phyloP scores from a whole-genome alignment of 2,329 filamentous ascomycete genomes.

The Acarospora socialis region DNA sequence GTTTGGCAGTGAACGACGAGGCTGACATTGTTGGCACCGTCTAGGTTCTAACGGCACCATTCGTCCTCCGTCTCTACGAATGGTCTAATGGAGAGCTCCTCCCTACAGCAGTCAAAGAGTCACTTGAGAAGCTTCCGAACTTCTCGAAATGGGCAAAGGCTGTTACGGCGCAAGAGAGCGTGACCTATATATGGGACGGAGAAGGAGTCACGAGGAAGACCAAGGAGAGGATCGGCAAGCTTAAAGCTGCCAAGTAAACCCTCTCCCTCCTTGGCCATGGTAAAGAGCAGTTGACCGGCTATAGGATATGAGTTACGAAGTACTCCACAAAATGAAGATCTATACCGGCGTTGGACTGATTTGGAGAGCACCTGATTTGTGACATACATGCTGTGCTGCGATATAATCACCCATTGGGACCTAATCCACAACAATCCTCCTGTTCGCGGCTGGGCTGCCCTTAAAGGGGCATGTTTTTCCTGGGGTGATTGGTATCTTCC shows the following conservation, averaged over 20 bases:
- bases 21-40: conserved; percentile 13
- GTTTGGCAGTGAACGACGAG: neutral
- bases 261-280: too few relatives aligned
- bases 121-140: conserved; percentile 44
- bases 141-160: conserved; percentile 54
- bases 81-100: conserved; percentile 41
- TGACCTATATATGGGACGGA: conserved; percentile 49
- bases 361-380: too few relatives aligned
- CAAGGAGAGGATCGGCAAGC: conserved; percentile 27
- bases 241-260: conserved; percentile 7
- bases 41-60: conserved; percentile 50
- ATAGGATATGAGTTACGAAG: too few relatives aligned
- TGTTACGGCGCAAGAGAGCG: conserved; percentile 48
- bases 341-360: too few relatives aligned
- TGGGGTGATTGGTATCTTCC: too few relatives aligned
- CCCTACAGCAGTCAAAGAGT: conserved; percentile 33
- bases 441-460: too few relatives aligned
- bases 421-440: too few relatives aligned
- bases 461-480: too few relatives aligned
- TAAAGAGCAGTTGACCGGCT: too few relatives aligned
- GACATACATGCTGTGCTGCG: too few relatives aligned
- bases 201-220: conserved; percentile 29
- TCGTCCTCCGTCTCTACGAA: conserved; percentile 46
- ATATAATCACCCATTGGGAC: too few relatives aligned
- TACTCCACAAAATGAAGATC: too few relatives aligned